Conservation (phyloP, 257 asterid species). For the Solanum piurae region DNA sequence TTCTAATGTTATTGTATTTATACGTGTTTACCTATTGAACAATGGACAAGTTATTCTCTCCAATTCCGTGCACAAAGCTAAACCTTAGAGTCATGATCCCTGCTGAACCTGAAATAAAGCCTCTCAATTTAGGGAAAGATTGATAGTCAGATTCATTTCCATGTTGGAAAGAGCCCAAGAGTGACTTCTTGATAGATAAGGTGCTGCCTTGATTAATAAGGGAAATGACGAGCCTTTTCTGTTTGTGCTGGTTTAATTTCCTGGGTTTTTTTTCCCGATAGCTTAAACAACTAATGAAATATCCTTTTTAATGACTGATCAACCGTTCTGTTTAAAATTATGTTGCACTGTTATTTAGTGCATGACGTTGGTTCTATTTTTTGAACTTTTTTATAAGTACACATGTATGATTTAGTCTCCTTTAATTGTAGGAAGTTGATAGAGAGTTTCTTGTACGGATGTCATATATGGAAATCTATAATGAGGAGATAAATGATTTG, state of each 20-base stretch:
- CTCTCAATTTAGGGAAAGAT: not conserved
- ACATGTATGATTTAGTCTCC: not conserved
- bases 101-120: not conserved
- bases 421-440: slow-evolving; percentile 42
- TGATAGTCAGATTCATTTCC: not conserved
- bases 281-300: not conserved
- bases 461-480: slow-evolving; percentile 96
- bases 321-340: not conserved
- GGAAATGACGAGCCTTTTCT: not conserved
- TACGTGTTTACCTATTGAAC: not conserved
- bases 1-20: not conserved
- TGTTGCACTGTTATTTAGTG: not conserved
- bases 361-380: not conserved
- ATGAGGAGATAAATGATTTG: slow-evolving; percentile 93
- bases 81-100: not conserved
- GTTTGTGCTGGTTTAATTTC: not conserved
- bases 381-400: not conserved
- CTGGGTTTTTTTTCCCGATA: not conserved
- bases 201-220: not conserved
- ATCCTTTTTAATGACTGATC: not conserved
- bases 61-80: not conserved
- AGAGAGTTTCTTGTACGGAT: slow-evolving; percentile 91
- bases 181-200: not conserved
- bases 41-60: not conserved
- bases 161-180: not conserved